Evolutionary conservation across 139 green algal species (phyloP).

Genomic region (Edaphochlamys debaryana): DNA sequence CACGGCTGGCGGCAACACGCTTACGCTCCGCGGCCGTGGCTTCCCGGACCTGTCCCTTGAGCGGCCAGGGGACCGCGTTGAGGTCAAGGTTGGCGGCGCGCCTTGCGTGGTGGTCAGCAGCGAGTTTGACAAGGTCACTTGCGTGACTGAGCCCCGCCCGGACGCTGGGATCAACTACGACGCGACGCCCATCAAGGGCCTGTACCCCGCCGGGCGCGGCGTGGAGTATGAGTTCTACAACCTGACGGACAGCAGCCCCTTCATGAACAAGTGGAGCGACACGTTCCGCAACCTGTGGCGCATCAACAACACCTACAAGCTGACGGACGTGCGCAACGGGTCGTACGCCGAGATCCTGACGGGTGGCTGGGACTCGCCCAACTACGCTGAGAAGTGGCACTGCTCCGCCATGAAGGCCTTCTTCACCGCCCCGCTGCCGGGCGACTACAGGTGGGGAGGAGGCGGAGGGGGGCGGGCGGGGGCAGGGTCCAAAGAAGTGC

Average conservation of each 20-base stretch:
- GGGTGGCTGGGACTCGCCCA: not conserved
- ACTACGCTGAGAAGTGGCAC: not conserved
- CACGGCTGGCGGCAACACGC: conserved; percentile 33
- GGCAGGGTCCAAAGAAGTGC: too few relatives aligned
- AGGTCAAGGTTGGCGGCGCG: conserved; percentile 15
- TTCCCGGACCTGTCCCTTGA: conserved; percentile 31
- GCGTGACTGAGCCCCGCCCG: conserved; percentile 28
- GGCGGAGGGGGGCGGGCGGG: too few relatives aligned
- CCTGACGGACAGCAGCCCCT: not conserved
- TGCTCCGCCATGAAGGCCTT: conserved; percentile 39
- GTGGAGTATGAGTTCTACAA: conserved; percentile 43
- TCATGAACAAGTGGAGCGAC: not conserved
- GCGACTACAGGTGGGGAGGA: conserved; percentile 31
- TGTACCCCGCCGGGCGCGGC: conserved; percentile 41
- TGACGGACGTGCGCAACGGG: not conserved
- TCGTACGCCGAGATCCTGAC: conserved; percentile 4
- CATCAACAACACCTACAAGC: conserved; percentile 3
- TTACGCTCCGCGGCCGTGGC: conserved; percentile 40
- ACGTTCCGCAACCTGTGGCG: not conserved
- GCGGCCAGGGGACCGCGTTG: conserved; percentile 8
- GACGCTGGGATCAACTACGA: not conserved
- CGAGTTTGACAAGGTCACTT: conserved; percentile 36
- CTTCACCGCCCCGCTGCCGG: conserved; percentile 36
- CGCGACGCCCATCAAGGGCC: not conserved
- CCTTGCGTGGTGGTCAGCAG: conserved; percentile 45